Base-by-base conservation (phyloP, 2,329 filamentous ascomycete species). In the Claviceps sp. region DNA sequence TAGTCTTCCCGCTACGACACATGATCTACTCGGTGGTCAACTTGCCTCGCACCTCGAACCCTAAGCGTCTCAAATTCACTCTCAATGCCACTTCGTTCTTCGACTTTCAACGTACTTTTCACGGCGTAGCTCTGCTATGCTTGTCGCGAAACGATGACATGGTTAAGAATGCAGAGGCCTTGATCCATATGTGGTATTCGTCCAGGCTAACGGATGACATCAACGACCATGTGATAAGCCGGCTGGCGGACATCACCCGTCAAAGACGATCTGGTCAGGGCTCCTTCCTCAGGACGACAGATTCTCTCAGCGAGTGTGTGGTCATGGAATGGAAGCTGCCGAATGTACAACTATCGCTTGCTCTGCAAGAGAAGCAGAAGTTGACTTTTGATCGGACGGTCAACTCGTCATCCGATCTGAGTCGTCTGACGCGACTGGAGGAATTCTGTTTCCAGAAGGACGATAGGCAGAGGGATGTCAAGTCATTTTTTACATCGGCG, bases 141-240 rank as follows among this genome's bases (percentile, higher is more conserved):
- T 34, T 42, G 7, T 34, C 24, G 24, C 26, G n/a, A 5, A 34
- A 16, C 1, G 26, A 48, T 34, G 52, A 62, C 16, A 52, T 56
- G 4, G 13, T 49, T 0, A 5, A 52, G 5, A 60, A 59, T 45
- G 60, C 62, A 1, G 62, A 64, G 22, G 51, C 56, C 1, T 49
- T 54, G 13, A 54, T 60, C 3, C 59, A 64, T 46, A 22, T 63
- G 13, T 63, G 58, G 61, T 64, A 64, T 50, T 63, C 62, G 9
- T 38, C 51, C 11, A 55, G 50, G 44, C 48, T 61, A 38, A 50
- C 61, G 13, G 13, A 7, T 14, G 3, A 40, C 3, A 20, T 52
- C n/a, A 18, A 30, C 24, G 20, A 5, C 18, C 44, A 47, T 47
- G 36, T 16, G 16, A 5, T 7, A 16, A 13, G 6, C 13, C 8